phyloP scores from a whole-genome alignment of 2,329 filamentous ascomycete species.

The Colletotrichum kahawae region DNA sequence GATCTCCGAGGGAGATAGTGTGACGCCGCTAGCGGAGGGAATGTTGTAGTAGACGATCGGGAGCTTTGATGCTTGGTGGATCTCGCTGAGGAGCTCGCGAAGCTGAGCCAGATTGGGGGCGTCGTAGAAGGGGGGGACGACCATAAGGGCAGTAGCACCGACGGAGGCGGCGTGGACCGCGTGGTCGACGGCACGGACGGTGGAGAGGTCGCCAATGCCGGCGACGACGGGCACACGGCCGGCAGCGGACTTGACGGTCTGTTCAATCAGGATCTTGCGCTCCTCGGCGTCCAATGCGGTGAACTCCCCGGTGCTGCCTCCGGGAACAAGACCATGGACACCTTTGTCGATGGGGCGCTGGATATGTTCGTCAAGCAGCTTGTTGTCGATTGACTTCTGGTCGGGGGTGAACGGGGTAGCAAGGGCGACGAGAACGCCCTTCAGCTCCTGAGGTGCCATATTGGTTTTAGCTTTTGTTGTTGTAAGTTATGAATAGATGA shows the following conservation, averaged over 20 bases:
- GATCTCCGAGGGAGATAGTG: conserved; percentile 44
- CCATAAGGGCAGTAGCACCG: conserved; percentile 49
- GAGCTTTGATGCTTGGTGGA: conserved; percentile 42
- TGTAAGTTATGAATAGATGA: not conserved
- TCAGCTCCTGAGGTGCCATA: conserved; percentile 25
- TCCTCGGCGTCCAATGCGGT: conserved; percentile 47
- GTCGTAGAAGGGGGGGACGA: conserved; percentile 56
- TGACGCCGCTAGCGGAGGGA: conserved; percentile 49
- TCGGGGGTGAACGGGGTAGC: conserved; percentile 52
- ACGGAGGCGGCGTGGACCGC: conserved; percentile 41
- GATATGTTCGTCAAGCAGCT: conserved; percentile 45
- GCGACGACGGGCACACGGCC: conserved; percentile 47
- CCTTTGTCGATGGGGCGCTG: conserved; percentile 48
- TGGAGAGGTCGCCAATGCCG: conserved; percentile 49
- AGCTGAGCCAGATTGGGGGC: conserved; percentile 44
- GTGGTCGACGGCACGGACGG: conserved; percentile 43
- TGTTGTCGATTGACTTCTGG: conserved; percentile 42
- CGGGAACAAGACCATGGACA: conserved; percentile 54
- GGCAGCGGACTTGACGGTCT: conserved; percentile 38
- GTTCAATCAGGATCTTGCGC: conserved; percentile 48
- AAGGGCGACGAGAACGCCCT: conserved; percentile 53
- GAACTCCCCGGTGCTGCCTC: conserved; percentile 57
- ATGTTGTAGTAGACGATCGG: conserved; percentile 59
- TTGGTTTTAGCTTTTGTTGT: not conserved
- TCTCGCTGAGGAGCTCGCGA: conserved; percentile 42